These are phyloP conservation scores for Rhipidocladum racemiflorum DNA, from an alignment of 176 grass and related monocot genomes.

Conservation along the genomic window DNA sequence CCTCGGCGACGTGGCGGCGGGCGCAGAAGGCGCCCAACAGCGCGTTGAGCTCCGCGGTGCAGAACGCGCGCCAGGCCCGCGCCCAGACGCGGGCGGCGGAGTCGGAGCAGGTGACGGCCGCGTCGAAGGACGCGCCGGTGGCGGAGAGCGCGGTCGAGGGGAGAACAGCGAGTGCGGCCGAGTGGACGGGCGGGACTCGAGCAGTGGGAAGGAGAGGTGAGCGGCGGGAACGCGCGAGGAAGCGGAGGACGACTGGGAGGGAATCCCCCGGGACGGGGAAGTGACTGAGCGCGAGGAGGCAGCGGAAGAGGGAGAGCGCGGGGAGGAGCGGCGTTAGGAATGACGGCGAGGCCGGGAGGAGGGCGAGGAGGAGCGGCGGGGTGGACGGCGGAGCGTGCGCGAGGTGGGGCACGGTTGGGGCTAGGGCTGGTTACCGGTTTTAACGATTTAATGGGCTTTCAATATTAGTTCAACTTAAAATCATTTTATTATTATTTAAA, in stretches of 20 bases:
- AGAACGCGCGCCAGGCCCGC: slow-evolving; percentile 49
- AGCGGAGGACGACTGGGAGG: slow-evolving; percentile 35
- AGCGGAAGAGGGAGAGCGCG: slow-evolving; percentile 50
- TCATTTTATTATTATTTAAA: too few relatives aligned
- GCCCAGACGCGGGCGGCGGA: slow-evolving; percentile 56
- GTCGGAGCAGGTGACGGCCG: slow-evolving; percentile 54
- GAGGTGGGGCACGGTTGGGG: slow-evolving; percentile 34
- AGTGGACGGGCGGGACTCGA: slow-evolving; percentile 50
- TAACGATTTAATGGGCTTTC: too few relatives aligned
- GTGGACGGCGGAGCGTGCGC: slow-evolving; percentile 27
- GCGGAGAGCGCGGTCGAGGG: slow-evolving; percentile 52
- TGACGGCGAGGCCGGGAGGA: slow-evolving; percentile 37
- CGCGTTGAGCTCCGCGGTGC: slow-evolving; percentile 67
- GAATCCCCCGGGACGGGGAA: slow-evolving; percentile 16
- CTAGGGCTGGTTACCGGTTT: slow-evolving; percentile 14
- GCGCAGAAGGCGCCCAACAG: slow-evolving; percentile 69
- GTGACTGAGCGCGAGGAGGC: slow-evolving; percentile 35
- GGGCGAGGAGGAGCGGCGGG: too few relatives aligned
- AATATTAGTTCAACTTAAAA: too few relatives aligned
- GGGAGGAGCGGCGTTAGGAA: slow-evolving; percentile 42
- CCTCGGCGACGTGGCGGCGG: slow-evolving; percentile 53
- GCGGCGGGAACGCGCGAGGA: slow-evolving; percentile 49
- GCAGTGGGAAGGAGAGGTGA: slow-evolving; percentile 42
- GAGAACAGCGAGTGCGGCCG: slow-evolving; percentile 47
- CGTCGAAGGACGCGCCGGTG: slow-evolving; percentile 45